These are phyloP conservation scores for Halophytophthora polymorphica DNA, from an alignment of 352 stramenopile genomes.

Conservation along the genomic window DNA sequence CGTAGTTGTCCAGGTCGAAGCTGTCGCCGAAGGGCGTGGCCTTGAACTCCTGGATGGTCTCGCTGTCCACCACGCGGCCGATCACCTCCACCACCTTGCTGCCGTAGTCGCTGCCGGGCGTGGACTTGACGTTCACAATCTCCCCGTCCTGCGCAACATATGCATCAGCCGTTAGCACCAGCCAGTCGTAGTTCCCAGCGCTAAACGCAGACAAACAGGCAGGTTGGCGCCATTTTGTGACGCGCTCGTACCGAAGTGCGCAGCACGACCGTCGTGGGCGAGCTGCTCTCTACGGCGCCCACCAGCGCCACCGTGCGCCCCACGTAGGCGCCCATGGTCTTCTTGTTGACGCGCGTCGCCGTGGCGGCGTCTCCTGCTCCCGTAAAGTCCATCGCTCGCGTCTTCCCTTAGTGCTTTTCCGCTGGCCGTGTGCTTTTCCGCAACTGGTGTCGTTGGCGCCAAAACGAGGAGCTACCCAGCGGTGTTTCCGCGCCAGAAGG, in stretches of 20 bases:
- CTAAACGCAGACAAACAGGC: too few species aligned
- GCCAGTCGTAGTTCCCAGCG: background rate
- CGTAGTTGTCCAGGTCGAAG: conserved; percentile 80
- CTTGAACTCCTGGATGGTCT: conserved; percentile 85
- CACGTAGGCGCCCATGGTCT: conserved; percentile 55
- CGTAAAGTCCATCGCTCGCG: conserved; percentile 46
- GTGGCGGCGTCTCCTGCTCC: conserved; percentile 43
- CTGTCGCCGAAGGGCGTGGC: conserved; percentile 79
- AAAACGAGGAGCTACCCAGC: conserved; percentile 7
- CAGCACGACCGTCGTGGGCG: conserved; percentile 64
- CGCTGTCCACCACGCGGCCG: conserved; percentile 60
- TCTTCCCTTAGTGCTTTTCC: background rate
- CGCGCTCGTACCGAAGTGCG: conserved; percentile 74
- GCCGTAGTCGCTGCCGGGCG: conserved; percentile 75
- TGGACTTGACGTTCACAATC: conserved; percentile 69
- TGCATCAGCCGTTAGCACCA: conserved; percentile 5
- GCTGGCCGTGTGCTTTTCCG: too few species aligned
- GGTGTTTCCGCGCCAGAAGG: background rate
- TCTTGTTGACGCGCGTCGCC: conserved; percentile 83
- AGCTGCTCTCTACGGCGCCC: conserved; percentile 69
- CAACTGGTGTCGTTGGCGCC: conserved; percentile 18
- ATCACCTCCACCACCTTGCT: conserved; percentile 88
- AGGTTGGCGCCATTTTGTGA: conserved; percentile 1
- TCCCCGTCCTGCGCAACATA: conserved; percentile 57
- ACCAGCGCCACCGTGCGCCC: conserved; percentile 76